A percentile compares a stretch with the other conserved stretches of the same genome.
phyloP scores from a whole-genome alignment of 257 asterid genomes.

The Solanum habrochaites region DNA sequence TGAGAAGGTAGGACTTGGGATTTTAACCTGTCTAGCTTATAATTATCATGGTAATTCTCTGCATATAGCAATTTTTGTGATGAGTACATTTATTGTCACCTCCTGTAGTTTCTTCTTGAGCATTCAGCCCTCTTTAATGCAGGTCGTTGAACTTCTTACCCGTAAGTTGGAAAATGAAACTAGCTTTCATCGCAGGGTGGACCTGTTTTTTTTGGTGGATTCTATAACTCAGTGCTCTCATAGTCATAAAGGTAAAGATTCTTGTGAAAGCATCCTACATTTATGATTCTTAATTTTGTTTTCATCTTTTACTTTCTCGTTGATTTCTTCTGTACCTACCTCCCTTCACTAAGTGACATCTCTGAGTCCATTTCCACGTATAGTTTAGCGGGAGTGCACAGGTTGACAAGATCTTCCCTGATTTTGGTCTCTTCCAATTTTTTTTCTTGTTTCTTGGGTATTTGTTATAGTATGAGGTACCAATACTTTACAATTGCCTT shows the following conservation, averaged over 20 bases:
- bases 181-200: slow-evolving; percentile 75
- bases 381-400: neutral
- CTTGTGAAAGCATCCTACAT: neutral
- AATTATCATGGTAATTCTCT: neutral
- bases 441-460: neutral
- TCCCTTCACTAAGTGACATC: neutral
- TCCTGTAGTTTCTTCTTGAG: neutral
- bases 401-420: neutral
- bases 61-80: neutral
- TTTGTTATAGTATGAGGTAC: neutral
- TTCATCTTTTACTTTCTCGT: neutral
- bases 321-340: neutral
- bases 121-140: slow-evolving; percentile 5
- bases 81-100: neutral
- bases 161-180: slow-evolving; percentile 71
- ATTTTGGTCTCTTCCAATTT: neutral
- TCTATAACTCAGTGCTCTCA: slow-evolving; percentile 97
- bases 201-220: slow-evolving; percentile 85
- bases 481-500: neutral
- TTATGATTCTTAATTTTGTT: neutral
- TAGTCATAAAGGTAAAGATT: slow-evolving; percentile 67
- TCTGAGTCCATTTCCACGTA: neutral
- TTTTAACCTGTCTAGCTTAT: neutral
- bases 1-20: neutral
- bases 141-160: slow-evolving; percentile 93